Base-by-base conservation (phyloP, 1,284 basidiomycete species). In the Trametes versicolor region DNA sequence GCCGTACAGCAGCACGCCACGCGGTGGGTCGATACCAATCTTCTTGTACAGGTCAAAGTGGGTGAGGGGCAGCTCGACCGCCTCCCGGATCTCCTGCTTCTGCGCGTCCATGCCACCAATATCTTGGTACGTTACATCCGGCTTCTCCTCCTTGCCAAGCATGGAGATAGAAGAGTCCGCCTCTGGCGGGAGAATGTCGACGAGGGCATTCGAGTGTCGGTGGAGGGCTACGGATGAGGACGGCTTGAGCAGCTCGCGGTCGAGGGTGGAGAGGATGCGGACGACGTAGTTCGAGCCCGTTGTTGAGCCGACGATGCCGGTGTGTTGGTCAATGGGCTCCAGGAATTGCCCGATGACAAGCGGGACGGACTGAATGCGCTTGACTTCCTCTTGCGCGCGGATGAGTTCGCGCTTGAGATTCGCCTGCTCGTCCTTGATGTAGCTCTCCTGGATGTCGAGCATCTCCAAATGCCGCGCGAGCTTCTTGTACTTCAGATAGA, bases 301-400 rank as follows among this genome's bases (percentile, higher is more conserved):
- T 0, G 98, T 99, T 32, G 95, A 97, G 43, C 97, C 98, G 23
- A 99, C 98, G 70, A 99, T 99, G 65, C 94, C 97, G 23, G 97
- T 96, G 75, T 94, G 91, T 78, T 99, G 95, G 83, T 99, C 98
- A 77, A 99, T 99, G 60, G 98, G 95, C 80, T 99, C 98, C 49
- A 99, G 88, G 84, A 99, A 99, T 78, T 99, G 98, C 58, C 98
- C 98, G 73, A 99, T 99, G 74, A 99, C 98, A n/a, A 99, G 90
- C 0, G 98, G 98, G 4, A 99, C 98, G 55, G 95, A 96, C 82
- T 99, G 97, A 76, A 99, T 99, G 62, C 98, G 93, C 82, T 99
- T 99, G 73, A 99, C 98, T 82, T 99, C 98, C 79, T 99, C 98
- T 75, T 99, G 97, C 0, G 98, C 98, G 65, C 98, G 93, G 70